Evolutionary conservation across 2,329 filamentous ascomycete genomes (phyloP).

Genomic region (Aspergillus flavus): DNA sequence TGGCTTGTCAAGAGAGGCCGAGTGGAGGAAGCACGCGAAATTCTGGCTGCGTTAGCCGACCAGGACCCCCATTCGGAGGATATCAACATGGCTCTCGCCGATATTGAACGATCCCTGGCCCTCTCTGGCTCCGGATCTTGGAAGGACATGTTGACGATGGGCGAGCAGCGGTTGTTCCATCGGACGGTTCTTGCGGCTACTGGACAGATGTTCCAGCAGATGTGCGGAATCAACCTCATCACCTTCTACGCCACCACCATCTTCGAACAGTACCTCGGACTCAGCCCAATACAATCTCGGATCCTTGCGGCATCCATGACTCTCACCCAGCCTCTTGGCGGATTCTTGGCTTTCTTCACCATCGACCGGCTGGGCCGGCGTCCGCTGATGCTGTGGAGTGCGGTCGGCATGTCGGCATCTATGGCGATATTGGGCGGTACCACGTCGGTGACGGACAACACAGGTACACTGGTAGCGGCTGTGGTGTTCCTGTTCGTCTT

Average conservation of each 20-base stretch:
- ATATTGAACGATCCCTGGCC: constrained; percentile 45
- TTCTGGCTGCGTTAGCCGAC: constrained; percentile 45
- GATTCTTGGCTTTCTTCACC: constrained; percentile 49
- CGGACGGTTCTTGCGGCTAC: constrained; percentile 36
- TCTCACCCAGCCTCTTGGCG: constrained; percentile 41
- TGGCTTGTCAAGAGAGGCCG: constrained; percentile 51
- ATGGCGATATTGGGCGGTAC: constrained; percentile 51
- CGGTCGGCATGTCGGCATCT: constrained; percentile 30
- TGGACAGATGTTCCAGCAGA: constrained; percentile 41
- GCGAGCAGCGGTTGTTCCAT: constrained; percentile 38
- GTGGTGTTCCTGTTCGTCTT: constrained; percentile 62
- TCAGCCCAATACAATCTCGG: constrained; percentile 26
- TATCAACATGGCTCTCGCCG: constrained; percentile 42
- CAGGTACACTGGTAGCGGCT: constrained; percentile 53
- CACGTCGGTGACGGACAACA: constrained; percentile 49
- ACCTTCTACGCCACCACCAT: constrained; percentile 39
- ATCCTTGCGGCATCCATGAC: constrained; percentile 34
- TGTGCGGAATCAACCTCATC: constrained; percentile 41
- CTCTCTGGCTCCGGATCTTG: constrained; percentile 37
- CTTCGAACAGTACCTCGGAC: constrained; percentile 40
- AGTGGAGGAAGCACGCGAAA: constrained; percentile 36
- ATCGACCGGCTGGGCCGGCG: constrained; percentile 46
- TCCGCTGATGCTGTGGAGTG: constrained; percentile 38
- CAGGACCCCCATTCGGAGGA: constrained; percentile 43
- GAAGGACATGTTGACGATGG: constrained; percentile 43